phyloP scores from a whole-genome alignment of 2,329 filamentous ascomycete species.

The Trichoderma koningiopsis region DNA sequence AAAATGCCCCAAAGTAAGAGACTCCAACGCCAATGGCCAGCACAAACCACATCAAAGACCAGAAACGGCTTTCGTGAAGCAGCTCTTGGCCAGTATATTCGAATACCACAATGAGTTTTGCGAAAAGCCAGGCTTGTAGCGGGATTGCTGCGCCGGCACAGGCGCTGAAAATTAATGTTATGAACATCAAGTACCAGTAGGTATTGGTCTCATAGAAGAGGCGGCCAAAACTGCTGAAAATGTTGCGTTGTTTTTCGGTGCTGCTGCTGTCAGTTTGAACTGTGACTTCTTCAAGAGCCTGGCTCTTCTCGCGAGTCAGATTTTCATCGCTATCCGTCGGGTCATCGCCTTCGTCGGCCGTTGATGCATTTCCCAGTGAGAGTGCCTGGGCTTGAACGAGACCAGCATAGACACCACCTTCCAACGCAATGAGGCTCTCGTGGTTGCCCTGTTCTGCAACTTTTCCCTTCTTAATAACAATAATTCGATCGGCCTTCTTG shows the following conservation, averaged over 20 bases:
- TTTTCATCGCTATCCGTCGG: conserved; percentile 41
- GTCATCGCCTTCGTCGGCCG: conserved; percentile 40
- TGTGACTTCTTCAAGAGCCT: conserved; percentile 41
- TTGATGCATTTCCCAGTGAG: conserved; percentile 52
- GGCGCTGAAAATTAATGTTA: conserved; percentile 53
- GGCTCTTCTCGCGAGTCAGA: conserved; percentile 51
- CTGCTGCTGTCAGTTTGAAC: conserved; percentile 28
- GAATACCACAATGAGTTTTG: conserved; percentile 55
- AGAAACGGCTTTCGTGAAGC: conserved; percentile 55
- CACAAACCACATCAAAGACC: conserved; percentile 66
- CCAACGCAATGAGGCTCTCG: conserved; percentile 63
- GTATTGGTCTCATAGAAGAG: conserved; percentile 59
- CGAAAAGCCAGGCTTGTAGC: conserved; percentile 58
- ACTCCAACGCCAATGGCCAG: conserved; percentile 56
- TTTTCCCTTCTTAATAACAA: conserved; percentile 71
- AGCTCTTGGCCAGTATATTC: conserved; percentile 40
- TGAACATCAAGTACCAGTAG: conserved; percentile 52
- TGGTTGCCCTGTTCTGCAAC: conserved; percentile 77
- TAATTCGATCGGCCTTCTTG: conserved; percentile 75
- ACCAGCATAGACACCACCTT: conserved; percentile 65
- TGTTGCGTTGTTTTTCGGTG: conserved; percentile 43
- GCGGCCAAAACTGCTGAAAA: conserved; percentile 57
- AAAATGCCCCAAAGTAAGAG: conserved; percentile 51
- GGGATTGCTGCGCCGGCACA: conserved; percentile 49
- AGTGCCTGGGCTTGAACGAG: conserved; percentile 67